Base-by-base conservation (phyloP, 805 yeast genomes). In the Wickerhamia fluorescens region DNA sequence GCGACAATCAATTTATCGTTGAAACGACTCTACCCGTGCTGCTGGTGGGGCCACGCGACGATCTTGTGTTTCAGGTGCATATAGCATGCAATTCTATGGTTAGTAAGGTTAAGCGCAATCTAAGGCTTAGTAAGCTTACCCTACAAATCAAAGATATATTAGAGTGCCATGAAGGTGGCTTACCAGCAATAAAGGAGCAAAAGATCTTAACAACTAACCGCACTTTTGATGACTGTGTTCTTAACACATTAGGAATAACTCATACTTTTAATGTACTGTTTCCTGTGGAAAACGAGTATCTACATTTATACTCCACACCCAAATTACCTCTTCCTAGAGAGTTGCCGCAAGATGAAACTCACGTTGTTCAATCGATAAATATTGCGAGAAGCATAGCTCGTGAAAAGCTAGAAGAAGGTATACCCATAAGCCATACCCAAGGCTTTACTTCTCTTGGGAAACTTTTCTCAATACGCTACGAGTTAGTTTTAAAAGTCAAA, bases 11-110 rank as follows among this genome's bases (percentile, higher is more conserved):
- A 35, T 60, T 71, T 7, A 42, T 66, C 18, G 57, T 70, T 6
- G 71, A 68, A 14, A 56, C 70, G 27, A 51, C 56, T 5, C 40
- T 77, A 12, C 72, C 76, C 1, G 61, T 63, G 5, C 61, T 75
- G 5, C 68, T 78, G 18, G 61, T 76, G n/a, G 78, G 82, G 2
- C 78, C 78, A 0, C 61, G 59, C 28, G 86, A 78, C 44, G 49
- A 53, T 5, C 43, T 76, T 6, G 39, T 44, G 5, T 29, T 75
- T 5, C 45, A 49, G 18, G 41, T 66, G 12, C 62, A 61, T 22
- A 44, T 74, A 1, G 52, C 54, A 40, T 68, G 66, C 25, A 72
- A 64, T 42, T 41, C 56, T 4, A 33, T 45, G 20, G 46, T 51
- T 38, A 48, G 55, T 34, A 46, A 45, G 15, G 40, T 56, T 10